Evolutionary conservation across 192 early-diverging fungal genomes (phyloP).

Genomic region (Rhizophlyctis rosea): DNA sequence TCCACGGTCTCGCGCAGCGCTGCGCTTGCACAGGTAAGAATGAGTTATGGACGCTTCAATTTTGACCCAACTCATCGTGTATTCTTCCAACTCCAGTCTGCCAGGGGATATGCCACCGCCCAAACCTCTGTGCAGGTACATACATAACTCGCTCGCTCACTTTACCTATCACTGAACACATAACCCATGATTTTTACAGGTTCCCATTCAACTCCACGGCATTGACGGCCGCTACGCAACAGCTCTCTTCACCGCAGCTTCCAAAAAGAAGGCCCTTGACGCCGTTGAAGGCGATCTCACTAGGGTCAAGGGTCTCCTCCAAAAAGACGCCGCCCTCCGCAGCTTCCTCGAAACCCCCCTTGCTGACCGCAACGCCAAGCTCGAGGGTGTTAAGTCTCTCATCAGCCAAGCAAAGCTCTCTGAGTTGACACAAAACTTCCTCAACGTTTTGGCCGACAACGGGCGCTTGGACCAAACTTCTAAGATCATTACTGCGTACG

Average conservation of each 20-base stretch:
- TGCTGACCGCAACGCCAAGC: slow-evolving; percentile 75
- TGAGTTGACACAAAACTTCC: slow-evolving; percentile 88
- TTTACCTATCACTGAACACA: no score
- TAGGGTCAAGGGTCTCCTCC: slow-evolving; percentile 59
- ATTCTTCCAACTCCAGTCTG: no score
- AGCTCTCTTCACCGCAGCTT: slow-evolving; percentile 90
- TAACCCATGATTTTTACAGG: no score
- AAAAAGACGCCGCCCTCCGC: slow-evolving; percentile 69
- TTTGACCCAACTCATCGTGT: no score
- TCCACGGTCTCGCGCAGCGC: no score
- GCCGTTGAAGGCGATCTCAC: slow-evolving; percentile 82
- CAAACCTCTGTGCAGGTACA: no score
- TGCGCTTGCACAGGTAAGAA: no score
- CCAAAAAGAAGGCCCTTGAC: slow-evolving; percentile 73
- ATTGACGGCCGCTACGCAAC: slow-evolving; percentile 98
- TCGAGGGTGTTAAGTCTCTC: slow-evolving; percentile 61
- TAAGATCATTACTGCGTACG: slow-evolving; percentile 78
- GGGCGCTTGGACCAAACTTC: slow-evolving; percentile 81
- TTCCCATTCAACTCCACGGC: slow-evolving; percentile 81
- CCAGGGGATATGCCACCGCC: no score
- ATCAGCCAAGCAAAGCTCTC: slow-evolving; percentile 68
- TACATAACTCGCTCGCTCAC: no score
- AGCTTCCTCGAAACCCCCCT: slow-evolving; percentile 85
- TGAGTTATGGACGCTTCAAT: no score
- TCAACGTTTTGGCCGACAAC: slow-evolving; percentile 89